Evolutionary conservation across 345 rosid genomes (phyloP).

Genomic region (Erysimum cheiranthoides): DNA sequence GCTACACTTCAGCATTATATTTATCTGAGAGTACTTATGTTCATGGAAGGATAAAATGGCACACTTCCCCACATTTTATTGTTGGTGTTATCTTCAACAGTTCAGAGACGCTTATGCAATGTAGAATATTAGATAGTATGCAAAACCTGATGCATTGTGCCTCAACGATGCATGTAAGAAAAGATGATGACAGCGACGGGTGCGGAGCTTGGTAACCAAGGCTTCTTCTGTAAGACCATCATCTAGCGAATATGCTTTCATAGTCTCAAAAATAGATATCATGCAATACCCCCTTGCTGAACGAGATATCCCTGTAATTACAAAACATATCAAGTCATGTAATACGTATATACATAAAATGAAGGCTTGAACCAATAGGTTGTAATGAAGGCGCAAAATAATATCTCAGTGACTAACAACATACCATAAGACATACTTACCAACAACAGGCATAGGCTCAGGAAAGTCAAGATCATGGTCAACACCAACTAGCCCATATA

Average conservation of each 20-base stretch:
- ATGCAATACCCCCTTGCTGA: constrained; percentile 94
- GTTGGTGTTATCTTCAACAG: background rate
- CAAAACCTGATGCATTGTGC: constrained; percentile 81
- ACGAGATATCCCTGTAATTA: constrained; percentile 72
- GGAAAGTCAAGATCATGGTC: constrained; percentile 99
- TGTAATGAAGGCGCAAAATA: background rate
- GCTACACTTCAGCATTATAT: constrained; percentile 10
- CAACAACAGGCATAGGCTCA: constrained; percentile 96
- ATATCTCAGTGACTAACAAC: constrained; percentile 3
- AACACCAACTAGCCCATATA: constrained; percentile 93
- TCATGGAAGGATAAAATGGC: constrained; percentile 4
- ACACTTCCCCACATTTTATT: background rate
- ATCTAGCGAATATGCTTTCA: constrained; percentile 90
- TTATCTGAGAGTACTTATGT: background rate
- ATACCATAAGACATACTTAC: constrained; percentile 51
- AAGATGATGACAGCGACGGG: constrained; percentile 84
- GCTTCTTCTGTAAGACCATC: constrained; percentile 98
- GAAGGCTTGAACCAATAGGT: background rate
- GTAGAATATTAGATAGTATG: background rate
- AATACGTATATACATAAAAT: constrained; percentile 1
- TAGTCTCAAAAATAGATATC: constrained; percentile 76
- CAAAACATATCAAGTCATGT: constrained; percentile 30
- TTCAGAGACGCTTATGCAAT: background rate
- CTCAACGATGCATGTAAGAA: constrained; percentile 83
- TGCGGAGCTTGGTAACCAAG: constrained; percentile 85